Percentiles rank a stretch among this genome's conserved stretches.
Conservation (phyloP, 306 rosid species). For the Pyrus communis region DNA sequence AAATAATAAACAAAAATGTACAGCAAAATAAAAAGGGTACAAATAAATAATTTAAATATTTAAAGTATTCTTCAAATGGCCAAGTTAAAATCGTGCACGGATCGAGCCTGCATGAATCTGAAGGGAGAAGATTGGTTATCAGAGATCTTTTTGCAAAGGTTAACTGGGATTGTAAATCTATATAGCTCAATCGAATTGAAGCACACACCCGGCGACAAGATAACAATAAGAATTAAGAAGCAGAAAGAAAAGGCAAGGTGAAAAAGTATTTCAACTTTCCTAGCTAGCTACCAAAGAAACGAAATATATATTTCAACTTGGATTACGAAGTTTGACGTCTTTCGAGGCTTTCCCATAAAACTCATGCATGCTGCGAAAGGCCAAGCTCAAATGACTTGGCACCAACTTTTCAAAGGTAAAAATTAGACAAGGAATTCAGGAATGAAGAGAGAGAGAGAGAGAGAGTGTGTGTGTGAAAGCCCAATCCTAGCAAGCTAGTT, state of each 20-base stretch:
- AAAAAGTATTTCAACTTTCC: background rate
- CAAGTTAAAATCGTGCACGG: too few species aligned
- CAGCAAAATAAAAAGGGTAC: too few species aligned
- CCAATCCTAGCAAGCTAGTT: too few species aligned
- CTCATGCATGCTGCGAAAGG: background rate
- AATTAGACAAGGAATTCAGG: background rate
- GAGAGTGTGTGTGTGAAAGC: too few species aligned
- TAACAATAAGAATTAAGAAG: background rate
- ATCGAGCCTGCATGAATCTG: background rate
- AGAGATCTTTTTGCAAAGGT: background rate
- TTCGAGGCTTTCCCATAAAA: background rate
- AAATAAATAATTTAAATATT: too few species aligned
- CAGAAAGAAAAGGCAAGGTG: background rate
- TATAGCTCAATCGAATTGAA: background rate
- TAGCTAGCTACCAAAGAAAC: background rate
- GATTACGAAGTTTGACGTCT: background rate
- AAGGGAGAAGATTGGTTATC: background rate
- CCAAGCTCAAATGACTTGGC: slow-evolving; percentile 5
- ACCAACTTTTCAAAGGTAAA: background rate
- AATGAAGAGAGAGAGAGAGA: background rate
- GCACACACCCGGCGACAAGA: background rate
- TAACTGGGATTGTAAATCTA: background rate
- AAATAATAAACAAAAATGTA: too few species aligned
- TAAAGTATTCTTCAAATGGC: too few species aligned
- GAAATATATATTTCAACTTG: background rate